phyloP scores from a whole-genome alignment of 441 rosid genomes.

The Gossypium gossypioides region DNA sequence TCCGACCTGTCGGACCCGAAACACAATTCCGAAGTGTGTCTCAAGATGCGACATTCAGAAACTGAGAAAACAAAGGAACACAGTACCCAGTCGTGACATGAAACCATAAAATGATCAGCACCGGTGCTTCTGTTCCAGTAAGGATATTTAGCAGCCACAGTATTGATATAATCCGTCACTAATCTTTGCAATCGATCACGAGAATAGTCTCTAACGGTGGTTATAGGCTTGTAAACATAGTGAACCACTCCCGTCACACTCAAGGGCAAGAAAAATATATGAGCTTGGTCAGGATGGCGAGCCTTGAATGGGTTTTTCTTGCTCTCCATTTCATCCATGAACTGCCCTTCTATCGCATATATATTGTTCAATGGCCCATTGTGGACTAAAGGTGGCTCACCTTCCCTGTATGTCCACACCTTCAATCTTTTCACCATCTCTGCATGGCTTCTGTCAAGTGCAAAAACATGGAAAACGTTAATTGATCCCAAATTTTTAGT shows the following conservation, averaged over 20 bases:
- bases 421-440: constrained; percentile 57
- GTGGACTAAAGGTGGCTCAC: constrained; percentile 46
- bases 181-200: constrained; percentile 29
- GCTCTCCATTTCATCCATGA: constrained; percentile 40
- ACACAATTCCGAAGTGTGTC: no score
- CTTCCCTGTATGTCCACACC: constrained; percentile 49
- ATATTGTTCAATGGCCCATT: constrained; percentile 32
- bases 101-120: constrained; percentile 69
- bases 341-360: constrained; percentile 20
- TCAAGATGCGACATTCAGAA: not conserved
- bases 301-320: constrained; percentile 32
- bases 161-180: constrained; percentile 43
- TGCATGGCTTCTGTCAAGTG: constrained; percentile 36
- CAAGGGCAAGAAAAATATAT: constrained; percentile 47
- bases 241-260: constrained; percentile 36
- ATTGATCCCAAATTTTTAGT: no score
- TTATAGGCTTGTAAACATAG: constrained; percentile 40
- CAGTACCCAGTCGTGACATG: constrained; percentile 80
- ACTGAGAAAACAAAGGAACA: not conserved
- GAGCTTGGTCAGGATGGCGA: constrained; percentile 40
- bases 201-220: constrained; percentile 22
- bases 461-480: not conserved
- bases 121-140: constrained; percentile 65
- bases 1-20: no score
- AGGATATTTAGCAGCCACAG: constrained; percentile 35